These are phyloP conservation scores for Populus simonii DNA, from an alignment of 345 rosid genomes.

Conservation along the genomic window DNA sequence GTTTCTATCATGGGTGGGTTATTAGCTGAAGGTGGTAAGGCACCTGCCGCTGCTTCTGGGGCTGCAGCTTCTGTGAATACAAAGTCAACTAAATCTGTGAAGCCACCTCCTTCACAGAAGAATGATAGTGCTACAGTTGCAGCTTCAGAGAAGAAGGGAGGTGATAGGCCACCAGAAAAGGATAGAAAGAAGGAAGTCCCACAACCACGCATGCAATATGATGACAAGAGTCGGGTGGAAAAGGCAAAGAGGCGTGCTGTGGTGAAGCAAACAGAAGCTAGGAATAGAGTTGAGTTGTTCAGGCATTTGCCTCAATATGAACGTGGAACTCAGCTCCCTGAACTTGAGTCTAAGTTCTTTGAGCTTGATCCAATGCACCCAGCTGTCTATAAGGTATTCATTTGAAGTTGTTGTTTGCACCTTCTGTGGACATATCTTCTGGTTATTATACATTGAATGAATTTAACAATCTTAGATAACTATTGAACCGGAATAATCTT, in stretches of 20 bases:
- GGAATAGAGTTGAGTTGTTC: slow-evolving; percentile 85
- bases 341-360: slow-evolving; percentile 75
- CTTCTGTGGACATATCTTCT: neutral
- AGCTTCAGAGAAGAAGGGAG: slow-evolving; percentile 70
- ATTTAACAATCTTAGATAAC: neutral
- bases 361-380: slow-evolving; percentile 92
- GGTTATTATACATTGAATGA: neutral
- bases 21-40: slow-evolving; percentile 57
- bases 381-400: slow-evolving; percentile 75
- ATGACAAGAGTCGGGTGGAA: slow-evolving; percentile 82
- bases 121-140: slow-evolving; percentile 49
- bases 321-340: slow-evolving; percentile 85
- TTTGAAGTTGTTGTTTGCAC: neutral
- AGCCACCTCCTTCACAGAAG: slow-evolving; percentile 51
- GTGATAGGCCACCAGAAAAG: slow-evolving; percentile 63
- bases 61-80: slow-evolving; percentile 31
- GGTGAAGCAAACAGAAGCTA: slow-evolving; percentile 83
- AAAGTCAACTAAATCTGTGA: slow-evolving; percentile 52
- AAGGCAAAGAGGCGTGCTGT: slow-evolving; percentile 90
- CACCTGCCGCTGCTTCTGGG: slow-evolving; percentile 33
- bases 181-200: slow-evolving; percentile 94
- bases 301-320: slow-evolving; percentile 99
- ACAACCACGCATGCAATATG: slow-evolving; percentile 94
- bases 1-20: neutral
- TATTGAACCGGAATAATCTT: neutral